phyloP scores from a whole-genome alignment of 2,329 filamentous ascomycete species.

The Pestalotiopsis fici region DNA sequence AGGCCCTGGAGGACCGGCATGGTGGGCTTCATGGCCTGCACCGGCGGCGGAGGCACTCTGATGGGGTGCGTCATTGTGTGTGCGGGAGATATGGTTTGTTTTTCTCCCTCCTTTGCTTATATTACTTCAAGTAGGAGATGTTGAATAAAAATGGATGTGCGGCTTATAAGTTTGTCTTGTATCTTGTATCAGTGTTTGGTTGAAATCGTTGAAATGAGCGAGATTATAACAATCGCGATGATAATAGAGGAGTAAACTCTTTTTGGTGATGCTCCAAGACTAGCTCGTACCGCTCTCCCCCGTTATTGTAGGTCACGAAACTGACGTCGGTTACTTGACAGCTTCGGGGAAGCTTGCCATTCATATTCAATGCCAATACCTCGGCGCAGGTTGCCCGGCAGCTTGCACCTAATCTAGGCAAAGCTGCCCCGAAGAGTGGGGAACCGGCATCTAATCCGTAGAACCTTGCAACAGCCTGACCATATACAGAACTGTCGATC shows the following conservation, averaged over 20 bases:
- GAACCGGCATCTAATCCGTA: neutral
- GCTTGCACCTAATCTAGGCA: neutral
- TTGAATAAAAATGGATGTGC: neutral
- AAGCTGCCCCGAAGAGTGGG: neutral
- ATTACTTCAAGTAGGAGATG: too few species aligned
- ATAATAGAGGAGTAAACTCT: too few species aligned
- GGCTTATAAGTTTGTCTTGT: neutral
- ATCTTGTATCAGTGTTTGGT: too few species aligned
- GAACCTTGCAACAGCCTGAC: neutral
- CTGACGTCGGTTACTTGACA: neutral
- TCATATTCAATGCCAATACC: neutral
- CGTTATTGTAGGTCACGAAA: neutral
- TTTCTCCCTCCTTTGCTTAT: neutral
- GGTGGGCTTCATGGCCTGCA: conserved; percentile 5
- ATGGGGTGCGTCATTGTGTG: neutral
- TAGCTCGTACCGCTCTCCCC: neutral
- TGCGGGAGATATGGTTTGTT: neutral
- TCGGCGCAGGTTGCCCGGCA: neutral
- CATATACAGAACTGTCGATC: neutral
- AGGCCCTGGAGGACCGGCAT: conserved; percentile 6
- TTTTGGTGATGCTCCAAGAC: neutral
- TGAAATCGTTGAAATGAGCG: too few species aligned
- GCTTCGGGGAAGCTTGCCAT: neutral
- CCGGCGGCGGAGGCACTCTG: neutral
- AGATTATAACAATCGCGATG: too few species aligned